Evolutionary conservation across 495 filamentous ascomycete genomes (phyloP).

Genomic region (Pseudomonodictys pantanalensis): DNA sequence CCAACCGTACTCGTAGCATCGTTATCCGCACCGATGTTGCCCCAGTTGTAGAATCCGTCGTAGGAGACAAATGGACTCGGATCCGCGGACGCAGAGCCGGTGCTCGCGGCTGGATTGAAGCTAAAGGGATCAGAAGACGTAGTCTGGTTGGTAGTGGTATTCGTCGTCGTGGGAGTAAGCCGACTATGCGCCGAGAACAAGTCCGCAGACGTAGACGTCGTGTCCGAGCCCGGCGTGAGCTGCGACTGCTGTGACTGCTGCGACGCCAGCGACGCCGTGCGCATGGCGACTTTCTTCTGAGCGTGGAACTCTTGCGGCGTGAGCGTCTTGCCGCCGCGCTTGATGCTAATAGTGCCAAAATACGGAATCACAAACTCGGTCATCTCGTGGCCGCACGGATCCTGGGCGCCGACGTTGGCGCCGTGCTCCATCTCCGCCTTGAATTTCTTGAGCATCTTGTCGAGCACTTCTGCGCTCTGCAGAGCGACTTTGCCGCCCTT

Average conservation of each 20-base stretch:
- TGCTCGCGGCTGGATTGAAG: conserved; percentile 7
- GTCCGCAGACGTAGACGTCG: not conserved
- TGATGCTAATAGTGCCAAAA: conserved; percentile 35
- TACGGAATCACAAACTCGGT: conserved; percentile 33
- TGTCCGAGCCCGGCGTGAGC: not conserved
- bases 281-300: no score
- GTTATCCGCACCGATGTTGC: not conserved
- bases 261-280: not conserved
- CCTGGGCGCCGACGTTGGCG: not conserved
- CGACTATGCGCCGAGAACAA: no score
- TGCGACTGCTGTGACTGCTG: not conserved
- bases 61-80: conserved; percentile 31
- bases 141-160: no score
- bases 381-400: conserved; percentile 1
- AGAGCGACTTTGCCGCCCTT: conserved; percentile 50
- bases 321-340: conserved; percentile 20
- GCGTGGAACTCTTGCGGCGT: not conserved
- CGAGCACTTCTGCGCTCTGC: conserved; percentile 48
- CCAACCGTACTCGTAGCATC: not conserved
- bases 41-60: conserved; percentile 36
- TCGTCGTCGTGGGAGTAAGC: no score
- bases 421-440: conserved; percentile 2
- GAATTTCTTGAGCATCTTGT: conserved; percentile 39
- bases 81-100: not conserved
- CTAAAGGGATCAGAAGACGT: not conserved